These are phyloP conservation scores for Starmerella sp. DNA, from an alignment of 805 yeast species.

Conservation along the genomic window DNA sequence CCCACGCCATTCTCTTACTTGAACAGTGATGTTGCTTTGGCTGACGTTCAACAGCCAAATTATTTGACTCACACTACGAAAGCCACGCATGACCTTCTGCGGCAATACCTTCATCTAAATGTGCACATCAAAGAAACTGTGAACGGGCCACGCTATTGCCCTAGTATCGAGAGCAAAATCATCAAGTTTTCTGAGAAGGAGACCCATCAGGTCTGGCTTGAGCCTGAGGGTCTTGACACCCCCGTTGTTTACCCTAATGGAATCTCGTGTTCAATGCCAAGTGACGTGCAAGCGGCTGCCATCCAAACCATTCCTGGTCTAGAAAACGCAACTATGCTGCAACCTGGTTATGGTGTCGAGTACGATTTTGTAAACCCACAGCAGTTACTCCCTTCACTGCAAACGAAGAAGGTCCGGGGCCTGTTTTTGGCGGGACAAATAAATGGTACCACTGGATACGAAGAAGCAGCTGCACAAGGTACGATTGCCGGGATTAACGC, in stretches of 20 bases:
- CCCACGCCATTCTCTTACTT: slow-evolving; percentile 85
- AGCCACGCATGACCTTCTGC: slow-evolving; percentile 57
- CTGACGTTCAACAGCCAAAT: slow-evolving; percentile 51
- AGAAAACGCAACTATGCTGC: slow-evolving; percentile 75
- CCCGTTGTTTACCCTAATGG: slow-evolving; percentile 94
- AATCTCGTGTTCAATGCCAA: slow-evolving; percentile 92
- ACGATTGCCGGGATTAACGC: slow-evolving; percentile 93
- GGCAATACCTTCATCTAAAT: slow-evolving; percentile 63
- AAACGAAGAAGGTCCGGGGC: slow-evolving; percentile 69
- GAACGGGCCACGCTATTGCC: slow-evolving; percentile 95
- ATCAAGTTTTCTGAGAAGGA: slow-evolving; percentile 66
- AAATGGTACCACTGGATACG: slow-evolving; percentile 97
- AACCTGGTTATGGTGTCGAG: slow-evolving; percentile 98
- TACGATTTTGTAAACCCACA: slow-evolving; percentile 94
- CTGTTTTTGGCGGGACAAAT: slow-evolving; percentile 91
- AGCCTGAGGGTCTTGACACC: slow-evolving; percentile 87
- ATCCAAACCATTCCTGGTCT: slow-evolving; percentile 75
- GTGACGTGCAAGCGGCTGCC: slow-evolving; percentile 69
- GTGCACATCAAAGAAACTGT: slow-evolving; percentile 89
- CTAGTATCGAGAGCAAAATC: slow-evolving; percentile 85
- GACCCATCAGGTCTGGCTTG: slow-evolving; percentile 82
- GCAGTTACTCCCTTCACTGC: slow-evolving; percentile 64
- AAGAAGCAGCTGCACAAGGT: slow-evolving; percentile 98
- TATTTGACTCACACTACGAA: slow-evolving; percentile 70
- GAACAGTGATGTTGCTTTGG: slow-evolving; percentile 55